Percentiles rank a stretch among this genome's conserved stretches.
These are phyloP conservation scores for Kwoniella dendrophila DNA, from an alignment of 768 basidiomycete species.

Conservation along the genomic window DNA sequence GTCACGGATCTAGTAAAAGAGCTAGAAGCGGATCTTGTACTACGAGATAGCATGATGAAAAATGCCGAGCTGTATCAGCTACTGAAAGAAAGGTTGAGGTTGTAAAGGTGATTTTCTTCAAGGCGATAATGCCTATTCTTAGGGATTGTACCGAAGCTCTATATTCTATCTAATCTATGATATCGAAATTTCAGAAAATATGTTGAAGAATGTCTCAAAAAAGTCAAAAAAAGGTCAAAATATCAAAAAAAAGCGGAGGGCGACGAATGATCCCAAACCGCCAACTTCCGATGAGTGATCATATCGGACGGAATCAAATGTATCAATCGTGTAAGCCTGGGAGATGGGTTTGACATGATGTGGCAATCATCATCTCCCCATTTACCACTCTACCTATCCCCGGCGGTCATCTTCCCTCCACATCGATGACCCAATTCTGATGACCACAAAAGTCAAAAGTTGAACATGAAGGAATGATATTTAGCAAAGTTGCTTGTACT, in stretches of 20 bases:
- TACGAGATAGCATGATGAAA: slow-evolving; percentile 16
- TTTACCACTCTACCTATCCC: neutral
- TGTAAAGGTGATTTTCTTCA: too few relatives aligned
- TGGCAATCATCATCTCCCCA: neutral
- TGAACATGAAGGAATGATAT: neutral
- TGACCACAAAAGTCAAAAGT: neutral
- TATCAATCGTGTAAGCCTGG: neutral
- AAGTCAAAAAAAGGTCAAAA: slow-evolving; percentile 7
- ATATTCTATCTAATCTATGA: neutral
- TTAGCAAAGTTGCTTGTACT: too few relatives aligned
- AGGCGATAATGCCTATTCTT: too few relatives aligned
- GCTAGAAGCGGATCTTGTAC: slow-evolving; percentile 6
- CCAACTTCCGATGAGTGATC: slow-evolving; percentile 3
- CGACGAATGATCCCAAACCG: neutral
- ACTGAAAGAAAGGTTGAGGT: too few relatives aligned
- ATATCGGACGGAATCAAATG: neutral
- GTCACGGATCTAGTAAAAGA: slow-evolving; percentile 1
- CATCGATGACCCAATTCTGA: neutral
- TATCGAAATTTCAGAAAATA: neutral
- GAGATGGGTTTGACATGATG: neutral
- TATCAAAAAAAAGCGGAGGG: neutral
- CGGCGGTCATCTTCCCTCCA: neutral
- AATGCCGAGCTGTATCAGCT: neutral
- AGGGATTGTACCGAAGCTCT: too few relatives aligned
- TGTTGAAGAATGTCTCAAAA: neutral